Evolutionary conservation across 2,329 filamentous ascomycete genomes (phyloP), one percentile per base, ranked within the genome.

Genomic region (Lithohypha guttulata): DNA sequence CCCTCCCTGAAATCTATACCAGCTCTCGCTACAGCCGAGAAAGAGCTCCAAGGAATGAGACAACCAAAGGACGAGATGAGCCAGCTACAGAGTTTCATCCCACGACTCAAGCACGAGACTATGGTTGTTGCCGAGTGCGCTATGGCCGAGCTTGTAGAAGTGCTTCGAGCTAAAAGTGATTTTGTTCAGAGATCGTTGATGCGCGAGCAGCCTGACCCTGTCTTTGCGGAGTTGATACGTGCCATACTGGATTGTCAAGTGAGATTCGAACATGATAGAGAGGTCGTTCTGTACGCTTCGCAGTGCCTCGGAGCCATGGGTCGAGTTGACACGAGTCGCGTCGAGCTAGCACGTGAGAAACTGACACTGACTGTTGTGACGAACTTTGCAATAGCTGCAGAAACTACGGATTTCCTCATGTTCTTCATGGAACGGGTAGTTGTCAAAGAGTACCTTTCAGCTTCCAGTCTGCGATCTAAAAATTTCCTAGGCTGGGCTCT

Each of bases 401-500:
- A 99, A 57, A 83, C 80, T 1, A 79, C 84, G 11, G 78, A 91
- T 45, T 99, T 96, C 59, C 76, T 85, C 6, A 69, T 91, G 27
- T 86, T 87, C 52, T 70, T 94, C 32, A 69, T 99, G 11, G 81
- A 94, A 53, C 74, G 93, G 54, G 81, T 94, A 6, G 66, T 98
- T 8, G 85, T 96, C 18, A 86, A 87, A 44, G 81, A 87, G 1
- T 99, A 98, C 55, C 67, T 93, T 29, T 93, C 89, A 1, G 82
- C 84, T 1, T 91, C 82, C 0, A 93, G 95, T 56, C 82, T 86
- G 2, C 79, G 77, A 48, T 72, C 86, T 4, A 91, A 96, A 58
- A 87, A 86, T 0, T 94, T 93, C 55, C 69, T 99, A 13, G 89
- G 89, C 1, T 98, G 83, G 59, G 84, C 81, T 2, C 95, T 98